Evolutionary conservation across 305 asterid genomes (phyloP).

Genomic region (Solanum chacoense): DNA sequence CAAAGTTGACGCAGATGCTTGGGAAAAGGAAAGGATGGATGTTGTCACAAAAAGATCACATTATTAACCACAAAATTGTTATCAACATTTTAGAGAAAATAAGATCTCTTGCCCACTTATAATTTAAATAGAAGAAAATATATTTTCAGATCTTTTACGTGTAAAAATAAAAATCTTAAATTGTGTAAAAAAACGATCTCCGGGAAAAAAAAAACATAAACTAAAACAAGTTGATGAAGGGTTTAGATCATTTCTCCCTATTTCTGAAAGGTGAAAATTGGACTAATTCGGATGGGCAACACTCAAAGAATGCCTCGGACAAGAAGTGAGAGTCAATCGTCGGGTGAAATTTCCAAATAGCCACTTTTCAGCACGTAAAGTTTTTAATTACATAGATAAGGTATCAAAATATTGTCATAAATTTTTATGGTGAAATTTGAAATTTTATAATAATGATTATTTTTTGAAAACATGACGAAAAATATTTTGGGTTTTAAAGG

Average conservation of each 20-base stretch:
- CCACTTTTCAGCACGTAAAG: not conserved
- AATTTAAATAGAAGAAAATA: not conserved
- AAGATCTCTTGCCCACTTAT: not conserved
- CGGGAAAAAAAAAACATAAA: too few relatives aligned
- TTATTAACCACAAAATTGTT: not conserved
- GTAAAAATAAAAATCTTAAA: not conserved
- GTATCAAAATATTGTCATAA: not conserved
- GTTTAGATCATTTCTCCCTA: not conserved
- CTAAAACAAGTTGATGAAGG: not conserved
- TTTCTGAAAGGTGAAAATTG: not conserved
- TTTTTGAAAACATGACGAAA: not conserved
- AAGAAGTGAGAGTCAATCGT: not conserved
- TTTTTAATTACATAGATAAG: not conserved
- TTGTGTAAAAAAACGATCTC: too few relatives aligned
- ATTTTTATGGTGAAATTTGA: not conserved
- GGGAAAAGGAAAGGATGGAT: not conserved
- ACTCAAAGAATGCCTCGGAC: not conserved
- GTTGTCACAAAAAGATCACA: not conserved
- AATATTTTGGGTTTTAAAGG: too few relatives aligned
- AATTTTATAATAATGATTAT: not conserved
- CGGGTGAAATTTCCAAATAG: not conserved
- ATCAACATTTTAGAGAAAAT: not conserved
- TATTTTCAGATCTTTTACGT: not conserved
- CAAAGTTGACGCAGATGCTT: not conserved
- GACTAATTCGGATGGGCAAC: not conserved